phyloP scores from a whole-genome alignment of 164 flowering plant genomes.

The Vitis labrusca region DNA sequence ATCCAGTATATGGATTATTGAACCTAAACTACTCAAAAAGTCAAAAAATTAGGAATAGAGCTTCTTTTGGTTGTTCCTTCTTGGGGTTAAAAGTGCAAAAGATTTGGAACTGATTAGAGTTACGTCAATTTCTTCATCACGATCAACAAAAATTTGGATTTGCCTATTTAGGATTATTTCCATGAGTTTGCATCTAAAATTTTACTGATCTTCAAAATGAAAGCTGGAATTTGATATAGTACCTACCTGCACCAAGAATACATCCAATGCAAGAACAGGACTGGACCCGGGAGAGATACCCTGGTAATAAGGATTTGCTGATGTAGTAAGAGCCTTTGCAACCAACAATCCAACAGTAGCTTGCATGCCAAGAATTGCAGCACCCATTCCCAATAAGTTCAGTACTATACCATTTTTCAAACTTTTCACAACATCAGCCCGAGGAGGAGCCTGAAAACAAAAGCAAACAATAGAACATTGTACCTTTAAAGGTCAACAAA shows the following conservation, averaged over 20 bases:
- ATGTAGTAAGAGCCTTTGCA: conserved; percentile 91
- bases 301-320: conserved; percentile 83
- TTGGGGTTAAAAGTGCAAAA: too few relatives aligned
- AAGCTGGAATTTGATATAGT: neutral
- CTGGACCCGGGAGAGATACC: conserved; percentile 75
- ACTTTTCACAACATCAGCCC: conserved; percentile 90
- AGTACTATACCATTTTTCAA: conserved; percentile 78
- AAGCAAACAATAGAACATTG: conserved; percentile 2
- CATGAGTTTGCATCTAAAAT: neutral
- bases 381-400: conserved; percentile 94
- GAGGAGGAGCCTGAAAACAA: conserved; percentile 87
- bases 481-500: neutral
- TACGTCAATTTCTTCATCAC: neutral
- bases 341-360: conserved; percentile 94
- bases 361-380: conserved; percentile 96
- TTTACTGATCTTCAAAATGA: neutral
- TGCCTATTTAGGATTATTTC: neutral
- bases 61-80: too few relatives aligned
- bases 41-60: too few relatives aligned
- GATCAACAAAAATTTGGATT: neutral
- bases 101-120: too few relatives aligned
- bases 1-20: too few relatives aligned
- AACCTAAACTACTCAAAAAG: too few relatives aligned
- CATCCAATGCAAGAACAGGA: conserved; percentile 96
- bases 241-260: conserved; percentile 92